Percentiles rank a stretch among this genome's conserved stretches.
Evolutionary conservation across 192 early-diverging fungal species (phyloP).

Genomic region (Tieghemiomyces parasiticus): DNA sequence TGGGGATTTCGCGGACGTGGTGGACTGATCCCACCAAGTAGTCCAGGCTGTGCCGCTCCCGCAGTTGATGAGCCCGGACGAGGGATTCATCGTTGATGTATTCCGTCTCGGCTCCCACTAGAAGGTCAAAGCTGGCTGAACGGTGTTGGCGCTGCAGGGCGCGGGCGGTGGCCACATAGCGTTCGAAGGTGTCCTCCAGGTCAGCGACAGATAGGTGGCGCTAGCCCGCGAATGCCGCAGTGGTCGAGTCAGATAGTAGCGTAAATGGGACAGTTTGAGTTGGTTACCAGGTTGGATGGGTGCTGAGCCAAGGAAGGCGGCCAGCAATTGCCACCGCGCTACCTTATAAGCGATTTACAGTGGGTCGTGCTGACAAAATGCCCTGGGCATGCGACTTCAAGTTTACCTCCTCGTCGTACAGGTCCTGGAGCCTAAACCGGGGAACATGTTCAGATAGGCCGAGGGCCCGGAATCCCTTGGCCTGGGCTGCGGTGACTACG

Average conservation of each 20-base stretch:
- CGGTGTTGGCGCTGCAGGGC: constrained; percentile 49
- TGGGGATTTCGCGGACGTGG: constrained; percentile 62
- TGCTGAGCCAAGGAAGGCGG: too few species aligned
- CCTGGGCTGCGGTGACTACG: constrained; percentile 61
- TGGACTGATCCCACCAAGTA: constrained; percentile 90
- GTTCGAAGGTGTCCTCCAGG: constrained; percentile 40
- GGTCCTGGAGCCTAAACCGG: constrained; percentile 49
- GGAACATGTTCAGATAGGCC: constrained; percentile 93
- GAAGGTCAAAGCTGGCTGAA: constrained; percentile 30
- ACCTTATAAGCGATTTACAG: too few species aligned
- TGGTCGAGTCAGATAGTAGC: not conserved
- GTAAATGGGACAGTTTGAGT: too few species aligned
- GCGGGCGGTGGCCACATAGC: constrained; percentile 58
- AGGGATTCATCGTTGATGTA: constrained; percentile 41
- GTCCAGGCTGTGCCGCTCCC: constrained; percentile 38
- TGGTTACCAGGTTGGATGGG: too few species aligned
- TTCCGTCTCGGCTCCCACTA: constrained; percentile 90
- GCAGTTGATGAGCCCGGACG: constrained; percentile 32
- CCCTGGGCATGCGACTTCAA: not conserved
- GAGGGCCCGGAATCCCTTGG: constrained; percentile 49
- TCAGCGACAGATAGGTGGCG: constrained; percentile 44
- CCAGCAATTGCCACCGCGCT: too few species aligned
- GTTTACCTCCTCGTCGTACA: constrained; percentile 82
- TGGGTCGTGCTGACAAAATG: not conserved
- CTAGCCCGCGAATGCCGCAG: constrained; percentile 17